Base-by-base conservation (phyloP, 495 filamentous ascomycete genomes). In the Trichocladium uniseriatum region DNA sequence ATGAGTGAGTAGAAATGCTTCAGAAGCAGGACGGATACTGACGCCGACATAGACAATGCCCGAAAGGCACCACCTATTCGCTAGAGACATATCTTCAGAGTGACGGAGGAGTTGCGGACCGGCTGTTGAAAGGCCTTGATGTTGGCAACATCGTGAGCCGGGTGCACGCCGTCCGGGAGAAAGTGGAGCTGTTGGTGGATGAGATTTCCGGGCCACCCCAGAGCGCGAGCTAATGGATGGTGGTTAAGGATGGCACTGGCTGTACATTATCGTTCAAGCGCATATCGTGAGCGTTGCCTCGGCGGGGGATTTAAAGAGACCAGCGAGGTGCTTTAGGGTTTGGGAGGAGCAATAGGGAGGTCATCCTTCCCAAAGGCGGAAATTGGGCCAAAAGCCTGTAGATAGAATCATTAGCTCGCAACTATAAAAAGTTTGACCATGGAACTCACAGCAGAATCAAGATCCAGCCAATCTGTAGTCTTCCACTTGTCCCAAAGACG, bases 361-460 rank as follows among this genome's bases (percentile, higher is more conserved):
- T 38, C 34, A 2, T 40, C 48, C 8, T 39, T 45, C 24, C 38
- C 45, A 43, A 58, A 61, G 19, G 50, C 48, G 13, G 31, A 22
- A 34, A 63, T 56, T 2, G 60, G 55, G 6, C 58, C 58, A 52
- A 57, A 61, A 9, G 55, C 55, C 60, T 58, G 11, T 2, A 13
- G 22, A 22, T 5, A n/a, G 0, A 14, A 36, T 3, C 31, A 37
- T 53, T 45, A 43, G 29, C 21, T 32, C 21, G 10, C 14, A 49
- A 32, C 10, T 1, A 40, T 6, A 10, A 20, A 13, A 11, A 18
- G 9, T 38, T n/a, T 29, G 10, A 18, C 8, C 19, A n/a, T 5
- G 1, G 11, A 10, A 55, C 58, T 35, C 52, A 61, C 61, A 13
- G 61, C 61, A n/a, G 61, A 45, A 37, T 62, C 59, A 6, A 60